These are phyloP conservation scores for Shiraia sp. DNA, from an alignment of 2,329 filamentous ascomycete genomes.

Conservation along the genomic window DNA sequence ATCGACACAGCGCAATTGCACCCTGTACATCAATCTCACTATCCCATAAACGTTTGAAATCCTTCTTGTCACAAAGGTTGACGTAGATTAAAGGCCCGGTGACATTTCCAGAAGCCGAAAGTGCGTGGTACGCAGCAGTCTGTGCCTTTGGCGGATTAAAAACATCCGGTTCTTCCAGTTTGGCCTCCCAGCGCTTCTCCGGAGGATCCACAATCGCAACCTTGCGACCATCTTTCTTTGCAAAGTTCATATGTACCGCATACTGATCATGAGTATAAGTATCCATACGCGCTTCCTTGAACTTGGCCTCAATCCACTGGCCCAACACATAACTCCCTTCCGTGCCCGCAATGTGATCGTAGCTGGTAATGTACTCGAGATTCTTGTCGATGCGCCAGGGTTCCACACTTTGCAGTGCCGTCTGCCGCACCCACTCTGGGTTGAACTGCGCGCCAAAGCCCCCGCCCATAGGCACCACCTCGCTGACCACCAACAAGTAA, in stretches of 20 bases:
- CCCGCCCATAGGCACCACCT: conserved; percentile 73
- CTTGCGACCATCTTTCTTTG: conserved; percentile 72
- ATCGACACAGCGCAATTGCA: conserved; percentile 81
- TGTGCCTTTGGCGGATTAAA: conserved; percentile 64
- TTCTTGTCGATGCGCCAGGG: conserved; percentile 66
- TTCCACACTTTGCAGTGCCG: conserved; percentile 75
- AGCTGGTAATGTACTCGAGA: conserved; percentile 76
- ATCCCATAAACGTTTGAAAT: conserved; percentile 75
- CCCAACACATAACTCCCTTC: conserved; percentile 88
- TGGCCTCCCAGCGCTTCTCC: conserved; percentile 74
- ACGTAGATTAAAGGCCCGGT: conserved; percentile 87
- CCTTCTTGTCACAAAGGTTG: conserved; percentile 84
- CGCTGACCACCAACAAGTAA: conserved; percentile 84
- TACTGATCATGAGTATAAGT: conserved; percentile 74
- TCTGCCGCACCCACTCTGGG: conserved; percentile 77
- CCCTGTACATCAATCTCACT: conserved; percentile 74
- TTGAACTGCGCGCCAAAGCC: conserved; percentile 70
- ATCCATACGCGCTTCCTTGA: conserved; percentile 73
- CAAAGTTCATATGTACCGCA: conserved; percentile 91
- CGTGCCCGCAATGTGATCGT: conserved; percentile 91
- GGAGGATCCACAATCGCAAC: conserved; percentile 78
- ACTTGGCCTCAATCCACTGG: conserved; percentile 79
- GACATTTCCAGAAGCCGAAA: conserved; percentile 84
- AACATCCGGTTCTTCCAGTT: conserved; percentile 78
- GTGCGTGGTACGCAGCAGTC: conserved; percentile 82